Conservation (phyloP, 805 yeast genomes). For the Candida montana region DNA sequence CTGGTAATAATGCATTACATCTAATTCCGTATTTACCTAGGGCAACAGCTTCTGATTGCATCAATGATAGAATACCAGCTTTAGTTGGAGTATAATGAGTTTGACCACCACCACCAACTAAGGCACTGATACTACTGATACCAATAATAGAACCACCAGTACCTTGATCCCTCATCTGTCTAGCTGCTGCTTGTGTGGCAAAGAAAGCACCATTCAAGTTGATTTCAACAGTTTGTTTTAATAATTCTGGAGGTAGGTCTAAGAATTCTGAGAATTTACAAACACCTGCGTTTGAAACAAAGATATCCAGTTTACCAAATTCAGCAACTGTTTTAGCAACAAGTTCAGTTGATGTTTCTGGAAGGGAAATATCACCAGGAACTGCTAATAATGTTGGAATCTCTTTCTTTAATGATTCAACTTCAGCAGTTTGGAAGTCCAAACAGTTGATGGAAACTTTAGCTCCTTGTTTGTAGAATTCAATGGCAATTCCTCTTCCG, state of each 20-base stretch:
- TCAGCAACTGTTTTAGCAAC: constrained; percentile 29
- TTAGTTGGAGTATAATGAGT: constrained; percentile 45
- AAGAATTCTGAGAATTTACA: constrained; percentile 37
- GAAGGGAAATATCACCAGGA: constrained; percentile 40
- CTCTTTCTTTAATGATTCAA: constrained; percentile 16
- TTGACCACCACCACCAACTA: constrained; percentile 42
- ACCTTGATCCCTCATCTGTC: constrained; percentile 39
- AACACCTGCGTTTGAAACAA: constrained; percentile 44
- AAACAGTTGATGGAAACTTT: constrained; percentile 34
- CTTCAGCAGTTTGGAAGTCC: constrained; percentile 14
- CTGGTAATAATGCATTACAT: constrained; percentile 42
- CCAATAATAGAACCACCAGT: constrained; percentile 45
- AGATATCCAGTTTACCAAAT: constrained; percentile 36
- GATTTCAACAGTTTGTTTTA: constrained; percentile 31
- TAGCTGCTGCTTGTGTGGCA: constrained; percentile 43
- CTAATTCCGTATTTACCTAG: constrained; percentile 39
- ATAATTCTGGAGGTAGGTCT: constrained; percentile 34
- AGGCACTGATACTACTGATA: constrained; percentile 36
- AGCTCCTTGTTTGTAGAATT: constrained; percentile 38
- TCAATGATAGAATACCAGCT: constrained; percentile 40
- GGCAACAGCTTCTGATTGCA: constrained; percentile 40
- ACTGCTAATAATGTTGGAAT: constrained; percentile 28
- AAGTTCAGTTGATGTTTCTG: constrained; percentile 31
- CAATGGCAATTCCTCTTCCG: constrained; percentile 40
- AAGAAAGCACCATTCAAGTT: constrained; percentile 41